Percentiles rank a stretch among this genome's conserved stretches.
Conservation (phyloP, 2,329 filamentous ascomycete species). For the Xylaria sp. region DNA sequence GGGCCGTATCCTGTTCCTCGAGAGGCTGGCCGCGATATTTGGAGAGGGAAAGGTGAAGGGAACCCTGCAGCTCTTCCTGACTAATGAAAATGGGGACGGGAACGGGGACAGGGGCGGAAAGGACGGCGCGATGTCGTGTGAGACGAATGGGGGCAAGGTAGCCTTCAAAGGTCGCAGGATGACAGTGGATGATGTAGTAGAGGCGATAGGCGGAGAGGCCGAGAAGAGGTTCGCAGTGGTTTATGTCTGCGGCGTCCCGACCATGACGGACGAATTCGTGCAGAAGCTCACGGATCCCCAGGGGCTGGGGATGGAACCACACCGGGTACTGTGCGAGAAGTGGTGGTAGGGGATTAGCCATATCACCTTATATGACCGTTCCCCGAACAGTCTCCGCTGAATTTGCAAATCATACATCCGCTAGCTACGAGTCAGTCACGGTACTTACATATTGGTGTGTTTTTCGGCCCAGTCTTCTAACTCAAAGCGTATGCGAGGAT, state of each 20-base stretch:
- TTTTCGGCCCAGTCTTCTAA: background rate
- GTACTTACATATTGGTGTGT: background rate
- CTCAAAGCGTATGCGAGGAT: too few species aligned
- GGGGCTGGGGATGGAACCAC: constrained; percentile 44
- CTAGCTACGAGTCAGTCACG: background rate
- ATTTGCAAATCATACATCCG: background rate
- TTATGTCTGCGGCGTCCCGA: constrained; percentile 69
- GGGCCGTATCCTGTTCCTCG: constrained; percentile 52
- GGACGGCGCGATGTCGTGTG: constrained; percentile 20
- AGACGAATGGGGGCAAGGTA: constrained; percentile 29
- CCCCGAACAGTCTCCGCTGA: background rate
- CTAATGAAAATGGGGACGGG: constrained; percentile 28
- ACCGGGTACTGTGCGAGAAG: constrained; percentile 60
- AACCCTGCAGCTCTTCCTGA: constrained; percentile 51
- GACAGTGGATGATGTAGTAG: constrained; percentile 44
- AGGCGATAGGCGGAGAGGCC: constrained; percentile 41
- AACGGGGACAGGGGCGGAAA: constrained; percentile 10
- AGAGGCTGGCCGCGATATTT: constrained; percentile 49
- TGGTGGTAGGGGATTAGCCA: constrained; percentile 56
- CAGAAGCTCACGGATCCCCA: constrained; percentile 43
- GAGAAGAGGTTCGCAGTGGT: constrained; percentile 51
- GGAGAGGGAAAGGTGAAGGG: constrained; percentile 42
- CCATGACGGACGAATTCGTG: constrained; percentile 71
- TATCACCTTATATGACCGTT: background rate
- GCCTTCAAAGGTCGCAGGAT: constrained; percentile 46